Conservation (phyloP, 306 rosid genomes). For the Rubus idaeus region DNA sequence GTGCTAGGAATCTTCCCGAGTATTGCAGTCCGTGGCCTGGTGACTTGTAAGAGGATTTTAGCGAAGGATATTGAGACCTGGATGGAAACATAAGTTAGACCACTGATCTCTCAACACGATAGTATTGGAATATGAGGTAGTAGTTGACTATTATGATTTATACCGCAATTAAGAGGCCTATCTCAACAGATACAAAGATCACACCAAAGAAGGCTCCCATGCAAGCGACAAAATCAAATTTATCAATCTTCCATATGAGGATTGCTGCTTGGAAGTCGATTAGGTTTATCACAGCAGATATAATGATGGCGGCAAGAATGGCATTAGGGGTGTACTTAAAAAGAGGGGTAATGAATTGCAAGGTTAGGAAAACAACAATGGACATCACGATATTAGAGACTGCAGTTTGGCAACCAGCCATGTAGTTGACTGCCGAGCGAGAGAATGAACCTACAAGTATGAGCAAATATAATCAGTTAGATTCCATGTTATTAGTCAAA, state of each 20-base stretch:
- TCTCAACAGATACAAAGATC: slow-evolving; percentile 71
- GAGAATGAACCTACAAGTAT: slow-evolving; percentile 82
- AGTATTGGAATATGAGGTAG: slow-evolving; percentile 21
- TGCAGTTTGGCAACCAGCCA: slow-evolving; percentile 93
- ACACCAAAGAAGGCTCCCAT: slow-evolving; percentile 98
- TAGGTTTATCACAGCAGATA: slow-evolving; percentile 82
- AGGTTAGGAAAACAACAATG: slow-evolving; percentile 68
- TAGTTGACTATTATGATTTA: slow-evolving; percentile 24
- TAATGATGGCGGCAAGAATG: slow-evolving; percentile 84
- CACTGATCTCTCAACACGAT: slow-evolving; percentile 16
- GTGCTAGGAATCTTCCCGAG: slow-evolving; percentile 86
- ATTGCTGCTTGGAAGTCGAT: slow-evolving; percentile 80
- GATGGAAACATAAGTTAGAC: background rate
- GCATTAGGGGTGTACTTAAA: slow-evolving; percentile 95
- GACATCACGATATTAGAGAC: slow-evolving; percentile 93
- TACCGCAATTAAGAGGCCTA: slow-evolving; percentile 90
- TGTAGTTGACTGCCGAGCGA: slow-evolving; percentile 89
- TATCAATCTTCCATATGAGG: slow-evolving; percentile 89
- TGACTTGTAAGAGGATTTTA: slow-evolving; percentile 88
- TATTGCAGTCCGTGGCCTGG: slow-evolving; percentile 88
- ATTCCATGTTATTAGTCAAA: background rate
- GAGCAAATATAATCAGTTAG: slow-evolving; percentile 24
- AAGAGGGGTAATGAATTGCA: slow-evolving; percentile 82
- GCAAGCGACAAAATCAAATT: slow-evolving; percentile 88
- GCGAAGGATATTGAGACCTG: slow-evolving; percentile 93